Conservation (phyloP, 2,329 filamentous ascomycete genomes). For the Xylariaceae sp. region DNA sequence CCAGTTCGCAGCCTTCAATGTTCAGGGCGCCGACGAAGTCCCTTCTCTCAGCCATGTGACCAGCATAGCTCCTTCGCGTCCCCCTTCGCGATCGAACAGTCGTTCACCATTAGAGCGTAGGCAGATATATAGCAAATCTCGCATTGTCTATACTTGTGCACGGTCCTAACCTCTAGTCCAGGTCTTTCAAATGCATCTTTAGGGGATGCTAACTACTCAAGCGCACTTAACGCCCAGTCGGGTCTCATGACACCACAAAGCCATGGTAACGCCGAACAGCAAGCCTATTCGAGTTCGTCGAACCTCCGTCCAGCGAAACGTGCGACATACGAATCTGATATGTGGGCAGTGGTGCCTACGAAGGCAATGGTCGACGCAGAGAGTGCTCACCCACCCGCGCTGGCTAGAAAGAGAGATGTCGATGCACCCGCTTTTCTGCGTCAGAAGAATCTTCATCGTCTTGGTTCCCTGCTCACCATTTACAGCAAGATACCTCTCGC, state of each 20-base stretch:
- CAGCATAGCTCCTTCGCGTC: slow-evolving; percentile 50
- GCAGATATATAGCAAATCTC: slow-evolving; percentile 45
- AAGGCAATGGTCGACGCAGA: slow-evolving; percentile 26
- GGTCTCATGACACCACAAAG: slow-evolving; percentile 44
- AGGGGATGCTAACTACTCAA: slow-evolving; percentile 52
- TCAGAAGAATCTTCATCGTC: slow-evolving; percentile 35
- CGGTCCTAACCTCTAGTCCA: slow-evolving; percentile 26
- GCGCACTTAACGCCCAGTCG: slow-evolving; percentile 50
- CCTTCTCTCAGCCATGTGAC: slow-evolving; percentile 37
- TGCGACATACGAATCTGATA: slow-evolving; percentile 47
- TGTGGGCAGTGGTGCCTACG: slow-evolving; percentile 55
- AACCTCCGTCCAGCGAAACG: slow-evolving; percentile 58
- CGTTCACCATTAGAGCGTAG: slow-evolving; percentile 52
- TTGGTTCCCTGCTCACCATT: slow-evolving; percentile 54
- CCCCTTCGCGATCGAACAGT: slow-evolving; percentile 56
- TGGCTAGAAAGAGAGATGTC: slow-evolving; percentile 39
- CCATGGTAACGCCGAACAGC: slow-evolving; percentile 23
- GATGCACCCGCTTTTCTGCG: slow-evolving; percentile 49
- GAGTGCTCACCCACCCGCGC: slow-evolving; percentile 38
- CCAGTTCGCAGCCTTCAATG: slow-evolving; percentile 45
- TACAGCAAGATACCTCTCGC: slow-evolving; percentile 55
- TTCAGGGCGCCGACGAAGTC: slow-evolving; percentile 48
- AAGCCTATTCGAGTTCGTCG: slow-evolving; percentile 30
- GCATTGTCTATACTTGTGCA: slow-evolving; percentile 16
- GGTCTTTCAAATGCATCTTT: slow-evolving; percentile 37